Evolutionary conservation across 1,284 basidiomycete genomes (phyloP), one percentile per base, ranked within the genome.

Genomic region (Apiotrichum laibachii): DNA sequence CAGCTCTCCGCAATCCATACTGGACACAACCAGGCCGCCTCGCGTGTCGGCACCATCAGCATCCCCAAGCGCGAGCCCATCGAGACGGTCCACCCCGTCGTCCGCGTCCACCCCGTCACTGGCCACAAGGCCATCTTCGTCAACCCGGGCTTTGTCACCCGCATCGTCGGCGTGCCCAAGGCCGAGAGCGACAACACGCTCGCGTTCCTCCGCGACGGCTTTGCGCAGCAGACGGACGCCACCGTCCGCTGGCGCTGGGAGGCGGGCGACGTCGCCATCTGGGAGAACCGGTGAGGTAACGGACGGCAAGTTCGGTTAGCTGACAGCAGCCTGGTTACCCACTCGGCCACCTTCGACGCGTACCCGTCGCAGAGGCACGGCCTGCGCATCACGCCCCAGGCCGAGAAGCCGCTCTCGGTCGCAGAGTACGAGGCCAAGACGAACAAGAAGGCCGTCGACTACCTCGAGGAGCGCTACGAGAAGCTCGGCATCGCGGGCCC

Each of bases 301-400:
- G n/a, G n/a, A n/a, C n/a, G n/a, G 26, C 89, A 91, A 69, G 12
- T 1, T 6, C 15, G 12, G 16, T 5, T 4, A 49, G 37, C 37
- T 11, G 37, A 37, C 12, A 3, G 37, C 33, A 49, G 47, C 26
- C 31, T 53, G 2, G 43, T 47, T 12, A 44, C 13, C 34, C 51
- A 52, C 48, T 59, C 37, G 33, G 52, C 48, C 42, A 63, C 51
- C 34, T 52, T n/a, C 34, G 47, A 50, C 16, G 45, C 49, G 15
- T 51, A 44, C 46, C 73, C 73, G 2, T 70, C 71, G 5, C 84
- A 81, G 48, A 83, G 89, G 52, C 89, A 91, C 70, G 89, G 88
- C 10, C 79, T 90, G 48, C 85, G 89, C 52, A 86, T 86, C n/a
- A 91, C 89, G 2, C 89, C 89, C 50, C 88, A 87, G 64, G 90